Evolutionary conservation across 306 rosid genomes (phyloP).

Genomic region (Casuarina cunninghamiana): DNA sequence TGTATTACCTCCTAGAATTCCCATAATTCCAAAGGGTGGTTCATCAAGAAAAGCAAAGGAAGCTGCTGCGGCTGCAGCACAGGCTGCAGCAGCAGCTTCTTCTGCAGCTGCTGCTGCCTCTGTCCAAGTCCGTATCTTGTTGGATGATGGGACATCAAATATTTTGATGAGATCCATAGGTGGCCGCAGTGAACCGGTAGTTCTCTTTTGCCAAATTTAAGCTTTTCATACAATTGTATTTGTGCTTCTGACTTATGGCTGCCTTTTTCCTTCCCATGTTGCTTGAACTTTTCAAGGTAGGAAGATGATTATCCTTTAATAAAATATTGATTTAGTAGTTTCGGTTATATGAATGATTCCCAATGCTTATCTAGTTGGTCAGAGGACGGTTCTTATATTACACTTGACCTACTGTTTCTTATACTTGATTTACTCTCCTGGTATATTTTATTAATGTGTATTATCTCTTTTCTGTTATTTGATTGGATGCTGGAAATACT

Average conservation of each 20-base stretch:
- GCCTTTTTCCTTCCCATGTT: background rate
- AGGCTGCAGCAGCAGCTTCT: constrained; percentile 95
- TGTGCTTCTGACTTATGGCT: constrained; percentile 15
- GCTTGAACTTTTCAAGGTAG: constrained; percentile 6
- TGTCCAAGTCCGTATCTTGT: constrained; percentile 96
- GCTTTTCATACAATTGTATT: constrained; percentile 8
- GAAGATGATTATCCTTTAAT: background rate
- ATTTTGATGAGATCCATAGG: constrained; percentile 92
- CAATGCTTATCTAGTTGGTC: background rate
- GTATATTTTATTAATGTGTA: background rate
- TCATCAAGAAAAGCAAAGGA: constrained; percentile 93
- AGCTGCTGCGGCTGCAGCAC: constrained; percentile 96
- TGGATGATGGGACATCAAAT: constrained; percentile 98
- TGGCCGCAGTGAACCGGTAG: constrained; percentile 86
- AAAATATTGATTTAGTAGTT: background rate
- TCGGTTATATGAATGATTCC: background rate
- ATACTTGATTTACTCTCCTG: background rate
- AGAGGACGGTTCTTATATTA: background rate
- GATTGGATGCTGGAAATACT: background rate
- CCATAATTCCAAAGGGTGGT: constrained; percentile 75
- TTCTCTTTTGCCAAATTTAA: constrained; percentile 26
- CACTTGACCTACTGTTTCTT: background rate
- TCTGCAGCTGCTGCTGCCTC: constrained; percentile 96
- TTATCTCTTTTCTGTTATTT: constrained; percentile 2
- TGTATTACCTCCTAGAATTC: constrained; percentile 77